These are phyloP conservation scores for Podospora comata DNA, from an alignment of 495 filamentous ascomycete species.

Conservation along the genomic window DNA sequence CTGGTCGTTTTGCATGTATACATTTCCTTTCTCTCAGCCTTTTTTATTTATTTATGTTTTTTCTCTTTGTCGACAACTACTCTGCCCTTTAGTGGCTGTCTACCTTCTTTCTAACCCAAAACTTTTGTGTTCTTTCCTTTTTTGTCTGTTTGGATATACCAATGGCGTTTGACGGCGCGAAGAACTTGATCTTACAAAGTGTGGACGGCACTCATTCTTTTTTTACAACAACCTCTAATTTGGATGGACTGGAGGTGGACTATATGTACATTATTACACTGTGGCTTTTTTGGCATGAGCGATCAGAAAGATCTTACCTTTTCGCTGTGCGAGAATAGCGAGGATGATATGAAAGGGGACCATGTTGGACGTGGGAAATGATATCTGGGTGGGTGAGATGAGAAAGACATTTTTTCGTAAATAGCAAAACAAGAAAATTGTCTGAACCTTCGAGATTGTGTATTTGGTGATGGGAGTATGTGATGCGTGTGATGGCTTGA, in stretches of 20 bases:
- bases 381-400: neutral
- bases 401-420: conserved; percentile 2
- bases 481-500: neutral
- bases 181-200: conserved; percentile 9
- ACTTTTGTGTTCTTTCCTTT: conserved; percentile 16
- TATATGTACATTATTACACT: neutral
- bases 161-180: conserved; percentile 29
- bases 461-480: neutral
- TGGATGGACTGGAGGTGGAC: neutral
- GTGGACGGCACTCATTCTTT: neutral
- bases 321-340: neutral
- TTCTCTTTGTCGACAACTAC: conserved; percentile 15
- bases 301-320: neutral
- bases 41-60: conserved; percentile 18
- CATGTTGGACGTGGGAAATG: too few relatives aligned
- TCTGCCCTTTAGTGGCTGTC: conserved; percentile 21
- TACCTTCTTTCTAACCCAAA: conserved; percentile 4
- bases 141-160: conserved; percentile 25
- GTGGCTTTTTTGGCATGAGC: neutral
- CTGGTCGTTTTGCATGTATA: conserved; percentile 21
- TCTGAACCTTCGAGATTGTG: neutral
- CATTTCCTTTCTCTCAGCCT: conserved; percentile 23
- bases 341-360: neutral
- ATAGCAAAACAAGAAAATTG: conserved; percentile 2
- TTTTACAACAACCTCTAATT: conserved; percentile 1